Evolutionary conservation across 495 filamentous ascomycete species (phyloP).

Genomic region (Talaromyces liani): DNA sequence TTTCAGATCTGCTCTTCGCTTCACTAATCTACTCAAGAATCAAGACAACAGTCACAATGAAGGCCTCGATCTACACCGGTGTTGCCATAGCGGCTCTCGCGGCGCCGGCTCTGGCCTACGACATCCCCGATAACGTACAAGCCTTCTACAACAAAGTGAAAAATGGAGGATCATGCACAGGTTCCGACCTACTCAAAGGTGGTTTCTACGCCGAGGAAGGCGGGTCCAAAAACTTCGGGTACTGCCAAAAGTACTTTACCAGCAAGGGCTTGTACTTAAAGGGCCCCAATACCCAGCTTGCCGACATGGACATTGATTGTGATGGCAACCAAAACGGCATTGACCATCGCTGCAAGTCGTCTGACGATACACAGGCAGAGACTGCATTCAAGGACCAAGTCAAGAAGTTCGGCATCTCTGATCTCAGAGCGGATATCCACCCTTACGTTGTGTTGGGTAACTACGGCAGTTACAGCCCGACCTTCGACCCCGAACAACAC

Average conservation of each 20-base stretch:
- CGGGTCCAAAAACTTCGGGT: slow-evolving; percentile 12
- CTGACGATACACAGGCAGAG: slow-evolving; percentile 36
- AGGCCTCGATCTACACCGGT: neutral
- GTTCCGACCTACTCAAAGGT: slow-evolving; percentile 10
- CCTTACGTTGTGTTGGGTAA: slow-evolving; percentile 65
- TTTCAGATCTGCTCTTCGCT: neutral
- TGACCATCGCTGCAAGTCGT: slow-evolving; percentile 41
- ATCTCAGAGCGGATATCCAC: slow-evolving; percentile 55
- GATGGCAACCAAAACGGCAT: slow-evolving; percentile 47
- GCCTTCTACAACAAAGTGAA: slow-evolving; percentile 24
- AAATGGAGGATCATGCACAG: slow-evolving; percentile 3
- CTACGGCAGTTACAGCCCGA: slow-evolving; percentile 19
- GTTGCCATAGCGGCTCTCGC: neutral
- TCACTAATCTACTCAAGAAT: neutral
- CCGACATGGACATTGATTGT: slow-evolving; percentile 61
- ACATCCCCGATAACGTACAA: slow-evolving; percentile 22
- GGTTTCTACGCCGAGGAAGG: slow-evolving; percentile 20
- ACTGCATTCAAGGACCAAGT: slow-evolving; percentile 49
- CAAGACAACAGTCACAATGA: neutral
- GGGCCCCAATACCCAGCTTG: slow-evolving; percentile 17
- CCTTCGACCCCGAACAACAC: slow-evolving; percentile 42
- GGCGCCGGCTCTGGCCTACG: slow-evolving; percentile 13
- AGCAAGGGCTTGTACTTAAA: slow-evolving; percentile 24
- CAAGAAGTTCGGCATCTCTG: slow-evolving; percentile 35
- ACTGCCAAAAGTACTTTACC: slow-evolving; percentile 22